Percentiles rank a stretch among this genome's conserved stretches.
phyloP scores from a whole-genome alignment of 164 flowering plant species.

The Annona squamosa region DNA sequence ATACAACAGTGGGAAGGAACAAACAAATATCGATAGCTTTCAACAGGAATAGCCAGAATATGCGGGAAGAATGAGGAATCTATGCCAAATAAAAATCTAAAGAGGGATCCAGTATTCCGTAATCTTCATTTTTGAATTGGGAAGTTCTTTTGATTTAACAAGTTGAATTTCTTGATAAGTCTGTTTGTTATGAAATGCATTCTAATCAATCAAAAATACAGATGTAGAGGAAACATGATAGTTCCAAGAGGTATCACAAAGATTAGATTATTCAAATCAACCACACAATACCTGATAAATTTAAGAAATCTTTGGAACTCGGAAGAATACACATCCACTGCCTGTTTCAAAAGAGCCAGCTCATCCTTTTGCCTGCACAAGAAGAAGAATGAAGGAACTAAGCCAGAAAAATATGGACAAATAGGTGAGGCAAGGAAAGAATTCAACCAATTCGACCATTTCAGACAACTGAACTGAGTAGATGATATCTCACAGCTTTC shows the following conservation, averaged over 20 bases:
- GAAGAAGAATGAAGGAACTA: constrained; percentile 2
- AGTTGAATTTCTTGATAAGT: too few species aligned
- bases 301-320: constrained; percentile 72
- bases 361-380: constrained; percentile 42
- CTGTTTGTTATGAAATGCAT: too few species aligned
- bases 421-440: constrained; percentile 1
- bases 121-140: too few species aligned
- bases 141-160: too few species aligned
- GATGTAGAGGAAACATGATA: too few species aligned
- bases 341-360: constrained; percentile 51
- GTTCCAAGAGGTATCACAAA: not conserved
- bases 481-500: constrained; percentile 58
- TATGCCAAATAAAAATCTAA: too few species aligned
- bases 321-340: constrained; percentile 57
- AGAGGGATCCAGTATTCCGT: too few species aligned
- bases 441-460: not conserved
- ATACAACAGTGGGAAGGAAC: too few species aligned
- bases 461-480: not conserved
- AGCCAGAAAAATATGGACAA: not conserved
- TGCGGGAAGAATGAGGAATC: too few species aligned
- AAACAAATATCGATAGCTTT: too few species aligned
- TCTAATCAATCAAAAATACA: too few species aligned
- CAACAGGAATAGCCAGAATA: too few species aligned
- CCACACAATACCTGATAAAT: constrained; percentile 58
- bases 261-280: not conserved